These are phyloP conservation scores for Arachis stenosperma DNA, from an alignment of 306 rosid species.

Conservation along the genomic window DNA sequence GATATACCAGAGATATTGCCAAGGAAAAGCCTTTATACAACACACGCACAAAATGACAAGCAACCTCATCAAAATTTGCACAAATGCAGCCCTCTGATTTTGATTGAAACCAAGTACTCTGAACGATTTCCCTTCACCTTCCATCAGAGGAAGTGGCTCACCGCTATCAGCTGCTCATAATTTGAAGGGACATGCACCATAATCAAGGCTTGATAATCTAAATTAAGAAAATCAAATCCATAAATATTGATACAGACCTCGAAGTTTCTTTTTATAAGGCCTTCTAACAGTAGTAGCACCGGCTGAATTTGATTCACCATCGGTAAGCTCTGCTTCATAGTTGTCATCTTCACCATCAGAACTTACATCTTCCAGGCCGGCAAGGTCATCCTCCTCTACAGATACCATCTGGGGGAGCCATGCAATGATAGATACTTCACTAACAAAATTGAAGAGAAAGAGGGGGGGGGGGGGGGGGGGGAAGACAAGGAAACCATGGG, in stretches of 20 bases:
- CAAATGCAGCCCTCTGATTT: slow-evolving; percentile 93
- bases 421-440: slow-evolving; percentile 22
- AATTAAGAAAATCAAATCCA: slow-evolving; percentile 28
- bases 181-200: slow-evolving; percentile 33
- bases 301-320: slow-evolving; percentile 77
- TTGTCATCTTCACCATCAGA: slow-evolving; percentile 97
- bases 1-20: slow-evolving; percentile 41
- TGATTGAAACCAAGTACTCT: slow-evolving; percentile 97
- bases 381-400: slow-evolving; percentile 98
- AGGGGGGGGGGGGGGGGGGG: neutral
- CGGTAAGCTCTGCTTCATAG: slow-evolving; percentile 89
- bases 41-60: slow-evolving; percentile 18
- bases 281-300: slow-evolving; percentile 62
- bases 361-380: slow-evolving; percentile 96
- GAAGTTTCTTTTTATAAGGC: slow-evolving; percentile 70
- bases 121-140: slow-evolving; percentile 96
- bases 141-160: slow-evolving; percentile 94
- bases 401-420: slow-evolving; percentile 76
- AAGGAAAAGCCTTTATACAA: slow-evolving; percentile 36
- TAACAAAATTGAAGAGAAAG: slow-evolving; percentile 7
- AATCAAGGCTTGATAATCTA: slow-evolving; percentile 15
- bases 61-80: slow-evolving; percentile 96
- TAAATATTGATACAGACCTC: slow-evolving; percentile 55
- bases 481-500: neutral
- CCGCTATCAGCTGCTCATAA: slow-evolving; percentile 69